Conservation (phyloP, 768 basidiomycete genomes). For the Lentinula sp. region DNA sequence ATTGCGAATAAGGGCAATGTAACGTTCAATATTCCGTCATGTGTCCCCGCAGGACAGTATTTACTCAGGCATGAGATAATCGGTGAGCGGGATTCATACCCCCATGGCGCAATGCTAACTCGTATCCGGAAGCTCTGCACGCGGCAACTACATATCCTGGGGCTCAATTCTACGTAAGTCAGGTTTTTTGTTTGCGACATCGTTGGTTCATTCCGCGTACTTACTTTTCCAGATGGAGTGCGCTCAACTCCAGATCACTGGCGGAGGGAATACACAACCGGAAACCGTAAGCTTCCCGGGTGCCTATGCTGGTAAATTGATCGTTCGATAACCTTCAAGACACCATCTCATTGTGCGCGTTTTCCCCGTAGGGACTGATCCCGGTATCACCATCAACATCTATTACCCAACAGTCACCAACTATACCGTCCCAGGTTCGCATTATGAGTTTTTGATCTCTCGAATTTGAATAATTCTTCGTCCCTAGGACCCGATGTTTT, state of each 20-base stretch:
- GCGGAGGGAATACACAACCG: conserved; percentile 11
- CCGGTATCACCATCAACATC: conserved; percentile 26
- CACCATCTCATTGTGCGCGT: background rate
- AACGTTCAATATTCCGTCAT: conserved; percentile 33
- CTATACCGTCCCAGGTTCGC: conserved; percentile 12
- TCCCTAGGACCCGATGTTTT: background rate
- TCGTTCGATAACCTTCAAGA: background rate
- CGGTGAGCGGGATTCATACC: conserved; percentile 15
- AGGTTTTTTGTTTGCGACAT: background rate
- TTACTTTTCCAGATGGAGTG: conserved; percentile 17
- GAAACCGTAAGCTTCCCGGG: conserved; percentile 17
- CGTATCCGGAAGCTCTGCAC: conserved; percentile 11
- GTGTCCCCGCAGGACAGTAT: conserved; percentile 34
- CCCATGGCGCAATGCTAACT: background rate
- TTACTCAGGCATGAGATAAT: conserved; percentile 38
- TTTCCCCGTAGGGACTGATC: conserved; percentile 16
- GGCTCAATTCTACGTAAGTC: conserved; percentile 35
- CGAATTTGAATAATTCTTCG: too few species aligned
- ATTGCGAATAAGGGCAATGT: conserved; percentile 37
- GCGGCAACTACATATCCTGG: conserved; percentile 26
- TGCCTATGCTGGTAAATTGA: conserved; percentile 20
- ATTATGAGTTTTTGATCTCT: too few species aligned
- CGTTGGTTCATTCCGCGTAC: background rate
- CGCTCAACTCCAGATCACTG: conserved; percentile 18
- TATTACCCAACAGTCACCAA: conserved; percentile 14